A percentile compares a stretch with the other conserved stretches of the same genome.
Evolutionary conservation across 192 early-diverging fungal genomes (phyloP).

Genomic region (Podila horticola): DNA sequence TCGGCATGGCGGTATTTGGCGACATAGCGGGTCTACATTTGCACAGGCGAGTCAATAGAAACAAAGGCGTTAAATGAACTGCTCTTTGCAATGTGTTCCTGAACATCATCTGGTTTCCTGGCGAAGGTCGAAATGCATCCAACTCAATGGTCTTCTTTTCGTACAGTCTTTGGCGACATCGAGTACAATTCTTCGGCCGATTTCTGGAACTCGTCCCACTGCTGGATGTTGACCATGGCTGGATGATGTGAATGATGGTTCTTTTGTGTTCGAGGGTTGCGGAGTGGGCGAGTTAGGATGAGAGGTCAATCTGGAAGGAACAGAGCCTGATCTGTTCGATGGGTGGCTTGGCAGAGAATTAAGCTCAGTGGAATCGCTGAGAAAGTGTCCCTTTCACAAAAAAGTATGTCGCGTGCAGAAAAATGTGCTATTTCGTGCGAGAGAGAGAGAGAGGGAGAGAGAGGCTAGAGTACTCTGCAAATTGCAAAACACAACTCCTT

Average conservation of each 20-base stretch:
- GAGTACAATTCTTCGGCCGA: conserved; percentile 78
- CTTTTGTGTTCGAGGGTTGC: not conserved
- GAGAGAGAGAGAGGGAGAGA: not conserved
- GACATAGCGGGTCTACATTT: conserved; percentile 72
- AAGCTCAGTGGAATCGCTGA: not conserved
- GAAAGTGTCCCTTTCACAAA: no score
- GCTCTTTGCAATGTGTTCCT: not conserved
- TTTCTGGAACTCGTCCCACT: conserved; percentile 81
- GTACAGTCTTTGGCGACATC: conserved; percentile 67
- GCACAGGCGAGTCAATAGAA: not conserved
- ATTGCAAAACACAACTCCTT: not conserved
- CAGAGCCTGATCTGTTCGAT: not conserved
- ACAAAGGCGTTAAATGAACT: conserved; percentile 1
- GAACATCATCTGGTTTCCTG: not conserved
- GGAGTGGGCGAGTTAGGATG: not conserved
- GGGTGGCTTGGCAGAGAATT: not conserved
- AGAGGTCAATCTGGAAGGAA: not conserved
- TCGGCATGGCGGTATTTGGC: conserved; percentile 73
- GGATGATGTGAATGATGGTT: no score
- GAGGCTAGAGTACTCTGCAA: not conserved
- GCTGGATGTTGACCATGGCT: conserved; percentile 74
- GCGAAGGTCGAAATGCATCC: not conserved
- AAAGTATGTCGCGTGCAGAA: not conserved
- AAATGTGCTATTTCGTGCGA: no score
- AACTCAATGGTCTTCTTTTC: not conserved